Evolutionary conservation across 495 filamentous ascomycete genomes (phyloP).

Genomic region (Neurospora terricola): DNA sequence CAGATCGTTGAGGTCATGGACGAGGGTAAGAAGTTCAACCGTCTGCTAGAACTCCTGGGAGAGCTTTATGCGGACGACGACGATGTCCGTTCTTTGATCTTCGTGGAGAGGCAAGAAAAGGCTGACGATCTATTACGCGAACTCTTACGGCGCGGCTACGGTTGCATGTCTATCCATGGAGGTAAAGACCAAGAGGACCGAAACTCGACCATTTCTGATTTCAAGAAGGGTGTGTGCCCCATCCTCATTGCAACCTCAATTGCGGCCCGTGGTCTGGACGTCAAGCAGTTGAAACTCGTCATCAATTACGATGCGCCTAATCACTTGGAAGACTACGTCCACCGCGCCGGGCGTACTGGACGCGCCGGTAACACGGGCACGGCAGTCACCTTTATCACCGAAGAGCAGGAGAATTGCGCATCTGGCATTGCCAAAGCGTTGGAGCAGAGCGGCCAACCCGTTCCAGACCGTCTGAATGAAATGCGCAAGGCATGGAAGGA

Average conservation of each 20-base stretch:
- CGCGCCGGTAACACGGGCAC: constrained; percentile 92
- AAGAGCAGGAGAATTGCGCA: constrained; percentile 83
- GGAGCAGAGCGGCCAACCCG: constrained; percentile 74
- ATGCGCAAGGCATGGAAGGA: constrained; percentile 63
- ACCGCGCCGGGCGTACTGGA: constrained; percentile 88
- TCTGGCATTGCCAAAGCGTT: constrained; percentile 87
- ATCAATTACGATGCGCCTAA: constrained; percentile 97
- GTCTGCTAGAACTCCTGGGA: constrained; percentile 76
- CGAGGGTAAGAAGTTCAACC: constrained; percentile 75
- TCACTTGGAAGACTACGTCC: constrained; percentile 96
- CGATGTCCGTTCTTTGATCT: constrained; percentile 80
- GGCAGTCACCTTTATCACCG: constrained; percentile 87
- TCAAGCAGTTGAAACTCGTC: constrained; percentile 92
- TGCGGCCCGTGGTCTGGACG: constrained; percentile 88
- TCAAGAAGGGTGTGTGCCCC: constrained; percentile 83
- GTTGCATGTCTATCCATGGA: constrained; percentile 93
- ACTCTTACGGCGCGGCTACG: constrained; percentile 80
- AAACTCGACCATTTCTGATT: constrained; percentile 88
- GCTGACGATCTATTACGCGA: constrained; percentile 77
- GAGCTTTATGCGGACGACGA: constrained; percentile 81
- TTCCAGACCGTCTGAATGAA: constrained; percentile 56
- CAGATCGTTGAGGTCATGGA: constrained; percentile 85
- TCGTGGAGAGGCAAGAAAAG: constrained; percentile 91
- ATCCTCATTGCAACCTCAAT: constrained; percentile 93
- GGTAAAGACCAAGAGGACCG: constrained; percentile 94